phyloP scores from a whole-genome alignment of 805 yeast species.

The Teunomyces atbi region DNA sequence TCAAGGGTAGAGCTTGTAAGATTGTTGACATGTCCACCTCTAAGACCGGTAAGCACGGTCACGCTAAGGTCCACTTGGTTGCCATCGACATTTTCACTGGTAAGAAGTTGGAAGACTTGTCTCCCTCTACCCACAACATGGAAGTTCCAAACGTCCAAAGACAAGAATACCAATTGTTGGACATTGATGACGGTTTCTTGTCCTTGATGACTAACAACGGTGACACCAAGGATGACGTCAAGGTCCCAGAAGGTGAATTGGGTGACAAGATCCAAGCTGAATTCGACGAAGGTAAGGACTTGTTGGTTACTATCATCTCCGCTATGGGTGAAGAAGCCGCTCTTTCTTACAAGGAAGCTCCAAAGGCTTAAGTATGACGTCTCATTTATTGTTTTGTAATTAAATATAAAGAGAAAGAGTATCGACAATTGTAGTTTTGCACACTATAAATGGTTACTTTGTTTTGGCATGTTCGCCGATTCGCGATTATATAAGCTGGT shows the following conservation, averaged over 20 bases:
- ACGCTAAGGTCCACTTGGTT: constrained; percentile 99
- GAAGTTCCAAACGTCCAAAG: constrained; percentile 98
- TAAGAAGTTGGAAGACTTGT: constrained; percentile 99
- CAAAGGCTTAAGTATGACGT: constrained; percentile 45
- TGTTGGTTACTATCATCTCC: constrained; percentile 91
- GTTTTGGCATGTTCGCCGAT: not conserved
- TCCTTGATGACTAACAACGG: constrained; percentile 96
- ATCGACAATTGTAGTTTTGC: not conserved
- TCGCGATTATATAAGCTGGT: not conserved
- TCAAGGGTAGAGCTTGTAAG: constrained; percentile 99
- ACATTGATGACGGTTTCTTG: constrained; percentile 97
- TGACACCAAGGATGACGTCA: constrained; percentile 98
- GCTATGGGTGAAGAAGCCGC: constrained; percentile 99
- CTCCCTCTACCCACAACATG: constrained; percentile 99
- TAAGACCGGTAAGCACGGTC: constrained; percentile 99
- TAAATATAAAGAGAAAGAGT: constrained; percentile 3
- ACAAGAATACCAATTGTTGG: constrained; percentile 94
- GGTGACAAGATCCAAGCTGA: constrained; percentile 91
- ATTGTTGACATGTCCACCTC: constrained; percentile 99
- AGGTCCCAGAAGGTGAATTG: constrained; percentile 96
- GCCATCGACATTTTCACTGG: constrained; percentile 98
- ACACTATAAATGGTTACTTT: not conserved
- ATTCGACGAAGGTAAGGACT: constrained; percentile 97
- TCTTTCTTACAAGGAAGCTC: constrained; percentile 97
- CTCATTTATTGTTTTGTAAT: constrained; percentile 4